Conservation (phyloP, 345 rosid species). For the Melaleuca quinquenervia region DNA sequence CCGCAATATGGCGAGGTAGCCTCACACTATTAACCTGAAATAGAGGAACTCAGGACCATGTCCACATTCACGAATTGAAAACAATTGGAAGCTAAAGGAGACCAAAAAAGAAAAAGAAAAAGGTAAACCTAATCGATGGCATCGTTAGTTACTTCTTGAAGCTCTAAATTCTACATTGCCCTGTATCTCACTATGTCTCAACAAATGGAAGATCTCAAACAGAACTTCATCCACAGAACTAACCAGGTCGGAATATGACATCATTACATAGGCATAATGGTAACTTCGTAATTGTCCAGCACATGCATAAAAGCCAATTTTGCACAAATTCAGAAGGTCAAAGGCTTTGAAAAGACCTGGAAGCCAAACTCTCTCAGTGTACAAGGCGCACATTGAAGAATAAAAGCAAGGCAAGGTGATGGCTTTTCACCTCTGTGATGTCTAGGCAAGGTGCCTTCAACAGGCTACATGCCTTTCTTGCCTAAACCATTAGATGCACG, state of each 20-base stretch:
- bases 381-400: not conserved
- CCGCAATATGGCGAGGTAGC: slow-evolving; percentile 77
- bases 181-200: not conserved
- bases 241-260: not conserved
- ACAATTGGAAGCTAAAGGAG: not conserved
- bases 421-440: not conserved
- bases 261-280: not conserved
- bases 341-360: not conserved
- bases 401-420: not conserved
- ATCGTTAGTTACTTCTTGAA: not conserved
- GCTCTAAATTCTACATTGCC: not conserved
- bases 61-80: not conserved
- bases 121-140: not conserved
- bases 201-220: not conserved
- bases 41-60: not conserved
- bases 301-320: not conserved
- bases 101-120: not conserved
- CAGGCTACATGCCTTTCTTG: not conserved
- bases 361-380: not conserved
- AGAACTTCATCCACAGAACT: not conserved
- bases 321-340: not conserved
- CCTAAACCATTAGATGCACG: not conserved
- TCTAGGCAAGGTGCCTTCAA: not conserved
- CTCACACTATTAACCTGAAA: slow-evolving; percentile 83
- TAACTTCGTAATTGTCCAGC: not conserved